Conservation (phyloP, 164 flowering plant genomes). For the Piper betle region DNA sequence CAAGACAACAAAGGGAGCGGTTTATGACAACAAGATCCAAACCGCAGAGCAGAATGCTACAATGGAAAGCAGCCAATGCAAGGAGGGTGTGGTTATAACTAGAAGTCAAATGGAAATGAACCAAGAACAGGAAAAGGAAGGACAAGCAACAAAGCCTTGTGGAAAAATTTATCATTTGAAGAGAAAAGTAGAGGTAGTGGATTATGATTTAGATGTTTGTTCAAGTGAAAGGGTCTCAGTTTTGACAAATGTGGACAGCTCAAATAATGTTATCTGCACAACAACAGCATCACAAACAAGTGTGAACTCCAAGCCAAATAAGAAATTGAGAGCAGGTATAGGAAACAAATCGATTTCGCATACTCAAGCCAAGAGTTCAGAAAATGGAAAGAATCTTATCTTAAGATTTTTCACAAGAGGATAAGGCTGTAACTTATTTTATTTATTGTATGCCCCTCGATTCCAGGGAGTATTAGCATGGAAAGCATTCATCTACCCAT, state of each 20-base stretch:
- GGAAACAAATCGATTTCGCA: not conserved
- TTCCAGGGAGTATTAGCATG: too few species aligned
- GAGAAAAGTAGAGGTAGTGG: constrained; percentile 19
- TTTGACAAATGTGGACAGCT: constrained; percentile 8
- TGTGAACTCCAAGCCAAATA: constrained; percentile 32
- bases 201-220: constrained; percentile 3
- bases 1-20: constrained; percentile 30
- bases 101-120: constrained; percentile 7
- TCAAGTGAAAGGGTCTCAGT: constrained; percentile 5
- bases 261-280: constrained; percentile 4
- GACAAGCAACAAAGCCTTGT: constrained; percentile 14
- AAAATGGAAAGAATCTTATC: not conserved
- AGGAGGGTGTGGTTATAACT: not conserved
- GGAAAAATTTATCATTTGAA: constrained; percentile 58
- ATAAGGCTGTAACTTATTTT: not conserved
- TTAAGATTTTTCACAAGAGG: not conserved
- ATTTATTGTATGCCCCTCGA: too few species aligned
- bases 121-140: constrained; percentile 1
- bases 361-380: not conserved
- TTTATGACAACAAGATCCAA: constrained; percentile 1
- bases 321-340: not conserved
- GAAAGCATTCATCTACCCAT: too few species aligned
- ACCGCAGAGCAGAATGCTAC: not conserved
- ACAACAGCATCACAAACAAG: constrained; percentile 41
- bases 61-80: not conserved